These are phyloP conservation scores for Pulveroboletus sp. DNA, from an alignment of 768 basidiomycete species.

Conservation along the genomic window DNA sequence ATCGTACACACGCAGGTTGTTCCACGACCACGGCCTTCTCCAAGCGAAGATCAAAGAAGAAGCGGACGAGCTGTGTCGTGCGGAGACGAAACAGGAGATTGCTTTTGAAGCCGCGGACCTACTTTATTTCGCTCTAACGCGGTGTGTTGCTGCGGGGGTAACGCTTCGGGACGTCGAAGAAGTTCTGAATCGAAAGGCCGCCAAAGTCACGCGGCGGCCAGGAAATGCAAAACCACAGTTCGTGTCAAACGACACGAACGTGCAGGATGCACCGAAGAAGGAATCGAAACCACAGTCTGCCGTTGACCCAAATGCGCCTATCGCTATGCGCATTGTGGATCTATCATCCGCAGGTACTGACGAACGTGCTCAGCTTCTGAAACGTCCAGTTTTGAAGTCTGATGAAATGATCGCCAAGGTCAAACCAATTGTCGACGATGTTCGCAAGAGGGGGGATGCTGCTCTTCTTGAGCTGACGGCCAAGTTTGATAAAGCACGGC, in stretches of 20 bases:
- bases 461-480: conserved; percentile 88
- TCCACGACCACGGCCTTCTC: conserved; percentile 78
- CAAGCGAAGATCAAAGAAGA: conserved; percentile 97
- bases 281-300: conserved; percentile 20
- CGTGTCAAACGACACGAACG: conserved; percentile 26
- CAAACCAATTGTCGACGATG: conserved; percentile 88
- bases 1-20: conserved; percentile 87
- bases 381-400: conserved; percentile 83
- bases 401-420: conserved; percentile 72
- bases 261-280: conserved; percentile 29
- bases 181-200: conserved; percentile 81
- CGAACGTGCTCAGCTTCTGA: conserved; percentile 69
- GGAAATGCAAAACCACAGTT: conserved; percentile 94
- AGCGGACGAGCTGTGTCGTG: conserved; percentile 92
- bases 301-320: conserved; percentile 42
- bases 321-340: conserved; percentile 76
- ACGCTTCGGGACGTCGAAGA: conserved; percentile 78
- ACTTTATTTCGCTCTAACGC: conserved; percentile 86
- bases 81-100: conserved; percentile 73
- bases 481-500: conserved; percentile 85
- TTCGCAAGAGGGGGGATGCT: conserved; percentile 78
- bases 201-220: conserved; percentile 79
- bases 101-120: conserved; percentile 96
- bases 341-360: conserved; percentile 46
- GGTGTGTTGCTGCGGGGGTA: conserved; percentile 83